Evolutionary conservation across 1,284 basidiomycete species (phyloP).

Genomic region (Hymenochaete sp.): DNA sequence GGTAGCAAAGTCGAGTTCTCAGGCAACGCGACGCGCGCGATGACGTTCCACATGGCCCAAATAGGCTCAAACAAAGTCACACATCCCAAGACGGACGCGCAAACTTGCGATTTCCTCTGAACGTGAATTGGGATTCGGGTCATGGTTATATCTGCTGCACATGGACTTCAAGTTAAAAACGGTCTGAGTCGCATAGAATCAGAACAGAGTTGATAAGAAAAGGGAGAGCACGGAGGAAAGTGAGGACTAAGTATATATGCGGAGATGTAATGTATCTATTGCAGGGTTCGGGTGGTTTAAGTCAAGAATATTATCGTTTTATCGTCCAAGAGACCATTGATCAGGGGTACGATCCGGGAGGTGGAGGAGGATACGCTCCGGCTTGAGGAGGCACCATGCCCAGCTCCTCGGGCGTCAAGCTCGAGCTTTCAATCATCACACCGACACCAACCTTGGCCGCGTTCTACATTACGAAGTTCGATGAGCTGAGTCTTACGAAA

Average conservation of each 20-base stretch:
- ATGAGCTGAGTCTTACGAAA: not conserved
- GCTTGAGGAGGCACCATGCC: slow-evolving; percentile 47
- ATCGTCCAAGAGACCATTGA: slow-evolving; percentile 1
- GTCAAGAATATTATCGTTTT: not conserved
- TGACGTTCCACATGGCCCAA: not conserved
- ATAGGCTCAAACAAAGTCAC: no score
- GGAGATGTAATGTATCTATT: slow-evolving; percentile 16
- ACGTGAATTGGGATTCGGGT: slow-evolving; percentile 3
- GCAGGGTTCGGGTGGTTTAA: slow-evolving; percentile 1
- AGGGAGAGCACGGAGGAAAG: slow-evolving; percentile 1
- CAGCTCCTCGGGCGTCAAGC: slow-evolving; percentile 74
- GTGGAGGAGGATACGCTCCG: slow-evolving; percentile 19
- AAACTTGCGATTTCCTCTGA: not conserved
- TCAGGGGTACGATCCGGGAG: slow-evolving; percentile 11
- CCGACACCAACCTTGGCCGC: slow-evolving; percentile 91
- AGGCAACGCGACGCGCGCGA: not conserved
- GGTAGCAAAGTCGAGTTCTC: not conserved
- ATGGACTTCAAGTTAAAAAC: no score
- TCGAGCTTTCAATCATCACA: slow-evolving; percentile 88
- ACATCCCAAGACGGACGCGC: no score
- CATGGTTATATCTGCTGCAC: no score
- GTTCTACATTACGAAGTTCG: slow-evolving; percentile 45
- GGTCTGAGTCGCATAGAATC: no score
- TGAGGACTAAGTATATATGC: slow-evolving; percentile 7
- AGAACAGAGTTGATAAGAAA: no score